Conservation (phyloP, 306 rosid species). For the Argentina anserina region DNA sequence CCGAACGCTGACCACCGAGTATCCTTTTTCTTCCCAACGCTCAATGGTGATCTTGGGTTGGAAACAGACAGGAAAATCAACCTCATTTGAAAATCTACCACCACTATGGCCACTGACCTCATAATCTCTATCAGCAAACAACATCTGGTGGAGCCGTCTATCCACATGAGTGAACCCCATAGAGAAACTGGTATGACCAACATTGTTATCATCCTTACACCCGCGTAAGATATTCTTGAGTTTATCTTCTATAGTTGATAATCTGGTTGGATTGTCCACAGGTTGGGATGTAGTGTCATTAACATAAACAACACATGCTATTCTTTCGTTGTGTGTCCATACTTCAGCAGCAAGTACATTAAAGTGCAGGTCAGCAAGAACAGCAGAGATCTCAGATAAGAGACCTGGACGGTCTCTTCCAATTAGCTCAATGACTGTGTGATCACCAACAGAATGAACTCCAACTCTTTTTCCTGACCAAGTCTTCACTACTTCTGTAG, state of each 20-base stretch:
- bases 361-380: conserved; percentile 60
- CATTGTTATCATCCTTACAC: conserved; percentile 59
- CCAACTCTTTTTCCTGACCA: conserved; percentile 63
- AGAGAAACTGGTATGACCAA: conserved; percentile 61
- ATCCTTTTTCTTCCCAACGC: conserved; percentile 67
- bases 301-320: conserved; percentile 68
- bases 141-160: conserved; percentile 72
- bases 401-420: conserved; percentile 84
- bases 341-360: conserved; percentile 76
- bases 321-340: conserved; percentile 73
- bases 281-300: conserved; percentile 41
- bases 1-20: conserved; percentile 60
- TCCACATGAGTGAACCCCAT: conserved; percentile 73
- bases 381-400: conserved; percentile 76
- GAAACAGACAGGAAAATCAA: conserved; percentile 42
- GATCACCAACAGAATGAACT: conserved; percentile 60
- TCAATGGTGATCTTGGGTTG: conserved; percentile 67
- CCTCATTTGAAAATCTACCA: conserved; percentile 44
- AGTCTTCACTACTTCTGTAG: conserved; percentile 42
- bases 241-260: conserved; percentile 68
- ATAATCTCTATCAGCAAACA: conserved; percentile 76
- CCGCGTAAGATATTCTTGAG: conserved; percentile 67
- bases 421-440: conserved; percentile 62
- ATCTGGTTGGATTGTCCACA: conserved; percentile 44
- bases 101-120: conserved; percentile 30